A percentile compares a stretch with the other conserved stretches of the same genome.
Conservation (phyloP, 164 flowering plant species). For the Berberis vulgaris region DNA sequence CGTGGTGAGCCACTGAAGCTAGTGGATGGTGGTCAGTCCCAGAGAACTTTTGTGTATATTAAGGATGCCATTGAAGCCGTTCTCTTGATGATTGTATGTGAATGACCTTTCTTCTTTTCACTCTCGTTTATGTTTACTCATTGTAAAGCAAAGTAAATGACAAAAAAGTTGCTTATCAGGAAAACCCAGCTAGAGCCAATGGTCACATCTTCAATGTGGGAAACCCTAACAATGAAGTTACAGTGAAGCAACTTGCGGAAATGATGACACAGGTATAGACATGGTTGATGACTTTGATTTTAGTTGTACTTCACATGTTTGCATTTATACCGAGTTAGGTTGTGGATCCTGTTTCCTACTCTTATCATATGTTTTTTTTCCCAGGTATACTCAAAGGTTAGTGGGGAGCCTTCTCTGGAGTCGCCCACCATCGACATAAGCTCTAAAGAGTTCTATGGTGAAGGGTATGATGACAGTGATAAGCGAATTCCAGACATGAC, state of each 20-base stretch:
- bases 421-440: slow-evolving; percentile 8
- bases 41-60: slow-evolving; percentile 50
- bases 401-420: slow-evolving; percentile 2
- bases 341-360: neutral
- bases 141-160: too few relatives aligned
- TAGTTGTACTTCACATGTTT: neutral
- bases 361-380: neutral
- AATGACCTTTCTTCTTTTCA: neutral
- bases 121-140: neutral
- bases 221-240: slow-evolving; percentile 88
- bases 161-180: slow-evolving; percentile 25
- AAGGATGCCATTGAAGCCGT: slow-evolving; percentile 65
- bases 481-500: slow-evolving; percentile 18
- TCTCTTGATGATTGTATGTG: slow-evolving; percentile 44
- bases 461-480: slow-evolving; percentile 17
- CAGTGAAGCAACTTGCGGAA: slow-evolving; percentile 85
- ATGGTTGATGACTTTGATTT: too few relatives aligned
- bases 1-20: slow-evolving; percentile 53
- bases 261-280: slow-evolving; percentile 72
- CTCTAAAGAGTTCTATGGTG: slow-evolving; percentile 14
- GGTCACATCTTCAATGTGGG: slow-evolving; percentile 89
- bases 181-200: slow-evolving; percentile 80
- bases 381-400: slow-evolving; percentile 13
- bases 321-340: neutral
- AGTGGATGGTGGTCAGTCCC: slow-evolving; percentile 58